Evolutionary conservation across 768 basidiomycete genomes (phyloP).

Genomic region (Boletus reticuloceps): DNA sequence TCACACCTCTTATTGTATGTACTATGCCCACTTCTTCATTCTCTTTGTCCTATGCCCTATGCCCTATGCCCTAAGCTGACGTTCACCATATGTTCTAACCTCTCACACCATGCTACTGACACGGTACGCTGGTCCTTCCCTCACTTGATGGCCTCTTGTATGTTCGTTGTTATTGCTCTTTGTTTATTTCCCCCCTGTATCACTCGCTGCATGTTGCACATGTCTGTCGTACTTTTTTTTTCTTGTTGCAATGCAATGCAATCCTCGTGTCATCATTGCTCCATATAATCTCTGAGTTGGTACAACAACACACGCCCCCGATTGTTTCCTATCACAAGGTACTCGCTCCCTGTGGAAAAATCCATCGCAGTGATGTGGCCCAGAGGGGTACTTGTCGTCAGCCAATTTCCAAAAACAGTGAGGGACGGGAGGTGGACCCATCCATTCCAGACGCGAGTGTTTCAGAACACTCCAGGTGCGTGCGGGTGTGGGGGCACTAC

Average conservation of each 20-base stretch:
- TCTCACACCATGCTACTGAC: too few relatives aligned
- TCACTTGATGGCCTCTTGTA: not conserved
- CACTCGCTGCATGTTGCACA: too few relatives aligned
- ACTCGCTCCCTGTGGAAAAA: constrained; percentile 85
- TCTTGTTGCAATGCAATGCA: constrained; percentile 5
- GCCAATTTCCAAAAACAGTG: constrained; percentile 94
- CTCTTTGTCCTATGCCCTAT: too few relatives aligned
- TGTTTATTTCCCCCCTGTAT: not conserved
- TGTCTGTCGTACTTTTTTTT: not conserved
- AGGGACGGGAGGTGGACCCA: constrained; percentile 88
- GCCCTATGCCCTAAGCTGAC: too few relatives aligned
- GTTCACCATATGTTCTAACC: too few relatives aligned
- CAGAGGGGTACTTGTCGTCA: constrained; percentile 89
- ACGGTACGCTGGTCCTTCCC: constrained; percentile 40
- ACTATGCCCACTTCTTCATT: too few relatives aligned
- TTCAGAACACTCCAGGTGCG: too few relatives aligned
- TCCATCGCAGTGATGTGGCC: constrained; percentile 83
- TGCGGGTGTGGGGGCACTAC: too few relatives aligned
- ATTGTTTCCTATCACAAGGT: constrained; percentile 86
- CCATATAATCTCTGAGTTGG: constrained; percentile 70
- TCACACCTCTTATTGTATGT: too few relatives aligned
- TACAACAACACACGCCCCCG: constrained; percentile 86
- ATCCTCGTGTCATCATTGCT: constrained; percentile 21
- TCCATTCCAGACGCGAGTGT: not conserved
- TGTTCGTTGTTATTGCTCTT: not conserved